Evolutionary conservation across 2,329 filamentous ascomycete genomes (phyloP), one percentile per base, ranked within the genome.

Genomic region (Rhinocladiella similis): DNA sequence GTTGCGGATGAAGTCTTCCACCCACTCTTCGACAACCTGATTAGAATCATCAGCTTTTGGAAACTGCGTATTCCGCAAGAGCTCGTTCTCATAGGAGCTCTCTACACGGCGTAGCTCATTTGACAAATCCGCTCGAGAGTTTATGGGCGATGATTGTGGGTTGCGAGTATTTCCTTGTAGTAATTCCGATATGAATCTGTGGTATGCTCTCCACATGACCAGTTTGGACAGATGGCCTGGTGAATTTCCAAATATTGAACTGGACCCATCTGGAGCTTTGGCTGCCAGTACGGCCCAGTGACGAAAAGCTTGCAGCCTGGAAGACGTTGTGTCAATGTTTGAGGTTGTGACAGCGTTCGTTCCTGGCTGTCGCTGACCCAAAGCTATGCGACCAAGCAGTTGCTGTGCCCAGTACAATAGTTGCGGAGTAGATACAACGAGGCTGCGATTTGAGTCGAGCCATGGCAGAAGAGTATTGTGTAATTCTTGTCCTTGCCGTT

Each of bases 171-270:
- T 49, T 47, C 84, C 75, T 65, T 87, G 86, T 5, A 97, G 72
- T 35, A 96, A 83, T n/a, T 79, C 79, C 1, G 91, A 95, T 16
- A 97, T 75, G 1, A 88, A 84, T 43, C 84, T 76, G 69, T 96
- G 96, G 71, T 97, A 97, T 60, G 90, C 84, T 65, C 83, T 86
- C 92, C 92, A 97, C 43, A 96, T 85, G 39, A 84, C 78, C 65
- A 83, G 81, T n/a, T 82, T 82, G 54, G 78, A 77, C 5, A 60
- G n/a, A 43, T 62, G 63, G 18, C 61, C 54, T 9, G 41, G 47
- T 14, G 53, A 16, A 48, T 65, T 63, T 12, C 64, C 63, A 29
- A 61, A 66, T 14, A 55, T 57, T 27, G 47, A 54, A 18, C 54
- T 29, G 12, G 56, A 52, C 9, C 50, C 57, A 45, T 61, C 54